Evolutionary conservation across 805 yeast species (phyloP).

Genomic region (Yarrowia yakushimensis): DNA sequence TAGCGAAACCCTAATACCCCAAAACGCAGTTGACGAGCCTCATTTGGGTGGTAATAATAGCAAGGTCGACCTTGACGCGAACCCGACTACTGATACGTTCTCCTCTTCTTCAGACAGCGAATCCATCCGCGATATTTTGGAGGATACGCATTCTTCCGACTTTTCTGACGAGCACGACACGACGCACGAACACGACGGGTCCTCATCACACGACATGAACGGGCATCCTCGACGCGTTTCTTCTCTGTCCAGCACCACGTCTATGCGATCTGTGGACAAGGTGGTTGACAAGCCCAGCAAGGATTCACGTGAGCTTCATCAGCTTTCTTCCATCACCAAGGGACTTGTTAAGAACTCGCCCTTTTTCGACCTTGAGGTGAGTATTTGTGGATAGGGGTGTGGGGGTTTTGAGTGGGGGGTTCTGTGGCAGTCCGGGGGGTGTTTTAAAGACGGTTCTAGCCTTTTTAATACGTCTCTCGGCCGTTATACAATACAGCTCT

Average conservation of each 20-base stretch:
- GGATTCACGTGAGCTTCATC: constrained; percentile 1
- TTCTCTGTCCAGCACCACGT: not conserved
- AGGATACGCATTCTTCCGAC: not conserved
- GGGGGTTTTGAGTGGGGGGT: too few species aligned
- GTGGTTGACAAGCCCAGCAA: not conserved
- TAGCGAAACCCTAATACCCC: constrained; percentile 3
- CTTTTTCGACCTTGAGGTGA: constrained; percentile 12
- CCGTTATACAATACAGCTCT: too few species aligned
- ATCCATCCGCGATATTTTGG: not conserved
- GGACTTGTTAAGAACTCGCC: constrained; percentile 4
- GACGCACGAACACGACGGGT: not conserved
- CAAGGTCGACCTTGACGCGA: not conserved
- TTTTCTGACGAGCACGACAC: not conserved
- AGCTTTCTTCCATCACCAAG: constrained; percentile 7
- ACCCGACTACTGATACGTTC: not conserved
- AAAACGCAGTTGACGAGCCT: not conserved
- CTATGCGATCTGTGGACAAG: not conserved
- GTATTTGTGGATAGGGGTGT: not conserved
- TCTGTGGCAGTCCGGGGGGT: too few species aligned
- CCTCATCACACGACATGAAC: not conserved
- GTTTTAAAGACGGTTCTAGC: too few species aligned
- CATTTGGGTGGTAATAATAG: constrained; percentile 3
- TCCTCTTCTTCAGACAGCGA: not conserved
- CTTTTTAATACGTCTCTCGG: too few species aligned
- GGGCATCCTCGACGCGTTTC: constrained; percentile 22